Conservation (phyloP, 805 yeast genomes). For the fission yeast (Schizosaccharomyces pombe) region DNA sequence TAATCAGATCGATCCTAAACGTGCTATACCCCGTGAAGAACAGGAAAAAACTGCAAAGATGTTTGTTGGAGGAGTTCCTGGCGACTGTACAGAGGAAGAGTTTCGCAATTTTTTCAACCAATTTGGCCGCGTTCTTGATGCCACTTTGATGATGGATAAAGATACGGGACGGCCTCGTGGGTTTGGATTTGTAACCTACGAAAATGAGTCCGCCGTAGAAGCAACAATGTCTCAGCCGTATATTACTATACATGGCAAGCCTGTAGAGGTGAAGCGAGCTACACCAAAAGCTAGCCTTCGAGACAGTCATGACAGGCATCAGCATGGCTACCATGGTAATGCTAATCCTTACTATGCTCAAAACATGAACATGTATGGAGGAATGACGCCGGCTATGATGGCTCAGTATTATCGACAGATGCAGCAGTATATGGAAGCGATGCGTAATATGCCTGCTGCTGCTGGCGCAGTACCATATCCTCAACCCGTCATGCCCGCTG, state of each 20-base stretch:
- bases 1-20: conserved; percentile 59
- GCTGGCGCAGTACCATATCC: neutral
- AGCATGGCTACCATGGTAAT: conserved; percentile 5
- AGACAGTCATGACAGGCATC: conserved; percentile 5
- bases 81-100: conserved; percentile 76
- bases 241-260: conserved; percentile 60
- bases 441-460: conserved; percentile 11
- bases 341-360: conserved; percentile 4
- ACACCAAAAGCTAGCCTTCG: conserved; percentile 17
- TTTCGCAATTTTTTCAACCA: conserved; percentile 67
- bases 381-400: conserved; percentile 21
- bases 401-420: conserved; percentile 20
- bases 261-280: conserved; percentile 22
- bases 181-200: conserved; percentile 89
- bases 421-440: conserved; percentile 19
- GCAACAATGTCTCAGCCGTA: conserved; percentile 61
- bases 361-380: conserved; percentile 8
- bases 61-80: conserved; percentile 90
- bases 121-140: conserved; percentile 81
- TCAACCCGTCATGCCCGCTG: neutral
- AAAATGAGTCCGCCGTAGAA: conserved; percentile 83
- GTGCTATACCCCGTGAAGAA: conserved; percentile 93
- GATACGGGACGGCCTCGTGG: conserved; percentile 95
- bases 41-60: conserved; percentile 92
- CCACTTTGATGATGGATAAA: conserved; percentile 90